Evolutionary conservation across 257 asterid species (phyloP).

Genomic region (Nicotiana tabacum): DNA sequence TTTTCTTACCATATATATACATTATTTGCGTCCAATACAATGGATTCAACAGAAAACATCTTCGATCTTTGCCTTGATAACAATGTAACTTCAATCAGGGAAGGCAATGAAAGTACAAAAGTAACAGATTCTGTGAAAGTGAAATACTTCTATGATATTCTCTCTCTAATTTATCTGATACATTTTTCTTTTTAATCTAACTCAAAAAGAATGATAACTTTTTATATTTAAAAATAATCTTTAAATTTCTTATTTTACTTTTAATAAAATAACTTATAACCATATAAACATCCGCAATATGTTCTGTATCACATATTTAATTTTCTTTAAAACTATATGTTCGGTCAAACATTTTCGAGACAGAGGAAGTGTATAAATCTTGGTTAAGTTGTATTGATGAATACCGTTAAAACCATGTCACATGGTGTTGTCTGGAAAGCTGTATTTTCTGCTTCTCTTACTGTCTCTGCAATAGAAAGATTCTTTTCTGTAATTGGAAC

Average conservation of each 20-base stretch:
- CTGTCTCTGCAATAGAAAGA: slow-evolving; percentile 9
- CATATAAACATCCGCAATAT: too few relatives aligned
- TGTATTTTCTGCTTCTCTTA: slow-evolving; percentile 13
- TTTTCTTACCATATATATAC: neutral
- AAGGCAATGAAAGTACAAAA: neutral
- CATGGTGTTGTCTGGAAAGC: slow-evolving; percentile 24
- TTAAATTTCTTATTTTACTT: too few relatives aligned
- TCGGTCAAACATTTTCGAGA: too few relatives aligned
- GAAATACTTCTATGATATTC: neutral
- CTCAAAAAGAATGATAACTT: too few relatives aligned
- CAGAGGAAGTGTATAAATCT: neutral
- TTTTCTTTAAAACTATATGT: too few relatives aligned
- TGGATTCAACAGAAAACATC: neutral
- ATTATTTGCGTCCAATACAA: neutral
- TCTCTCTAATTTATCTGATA: too few relatives aligned
- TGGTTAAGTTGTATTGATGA: neutral
- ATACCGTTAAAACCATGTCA: slow-evolving; percentile 12
- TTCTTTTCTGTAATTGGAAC: slow-evolving; percentile 23
- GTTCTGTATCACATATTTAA: too few relatives aligned
- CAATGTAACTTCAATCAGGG: neutral
- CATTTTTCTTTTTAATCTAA: too few relatives aligned
- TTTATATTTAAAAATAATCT: too few relatives aligned
- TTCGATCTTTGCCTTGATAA: neutral
- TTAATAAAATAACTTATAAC: too few relatives aligned
- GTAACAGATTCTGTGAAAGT: neutral